Evolutionary conservation across 306 rosid genomes (phyloP), one percentile per base, ranked within the genome.

Genomic region (Gynostemma pentaphyllum): DNA sequence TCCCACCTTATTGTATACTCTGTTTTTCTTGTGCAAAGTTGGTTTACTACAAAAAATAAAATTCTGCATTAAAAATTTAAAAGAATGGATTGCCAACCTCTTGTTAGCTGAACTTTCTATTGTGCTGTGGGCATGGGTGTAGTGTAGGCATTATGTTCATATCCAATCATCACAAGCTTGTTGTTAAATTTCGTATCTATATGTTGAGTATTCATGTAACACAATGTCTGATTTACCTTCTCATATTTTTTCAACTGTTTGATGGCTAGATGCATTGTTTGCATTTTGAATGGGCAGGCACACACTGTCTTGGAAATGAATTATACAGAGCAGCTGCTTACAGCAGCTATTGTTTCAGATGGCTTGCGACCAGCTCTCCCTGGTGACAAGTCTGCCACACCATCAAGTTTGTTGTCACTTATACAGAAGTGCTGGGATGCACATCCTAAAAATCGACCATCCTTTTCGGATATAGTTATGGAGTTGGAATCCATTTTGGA

Each of bases 281-380:
- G 46, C 6, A 37, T 59, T 59, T 75, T 26, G 62, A 67, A 21
- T 62, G 74, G 76, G 67, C 83, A 90, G 99, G 99, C 96, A 45
- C 99, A 92, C 78, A 92, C 99, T 5, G 90, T 88, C 37, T 80
- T 92, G 68, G 96, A 88, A 78, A 92, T 92, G 99, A 92, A 81
- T 81, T 92, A 92, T 66, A 86, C 94, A 1, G 95, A 84, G 74
- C 99, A 92, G 80, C 88, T 87, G 73, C 86, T 92, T 60, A 88
- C 90, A 41, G 88, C 83, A 56, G 95, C 99, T 67, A 86, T 87
- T 64, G 97, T 84, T 69, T 88, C 95, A 24, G 82, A 81, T 71
- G 85, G 81, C 52, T 77, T 92, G 76, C 79, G 94, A 40, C 96
- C 99, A 2, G 83, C 74, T 67, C 83, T 86, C 71, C 90, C 94